Conservation (phyloP, 2,329 filamentous ascomycete genomes). For the Leptographium procerum region DNA sequence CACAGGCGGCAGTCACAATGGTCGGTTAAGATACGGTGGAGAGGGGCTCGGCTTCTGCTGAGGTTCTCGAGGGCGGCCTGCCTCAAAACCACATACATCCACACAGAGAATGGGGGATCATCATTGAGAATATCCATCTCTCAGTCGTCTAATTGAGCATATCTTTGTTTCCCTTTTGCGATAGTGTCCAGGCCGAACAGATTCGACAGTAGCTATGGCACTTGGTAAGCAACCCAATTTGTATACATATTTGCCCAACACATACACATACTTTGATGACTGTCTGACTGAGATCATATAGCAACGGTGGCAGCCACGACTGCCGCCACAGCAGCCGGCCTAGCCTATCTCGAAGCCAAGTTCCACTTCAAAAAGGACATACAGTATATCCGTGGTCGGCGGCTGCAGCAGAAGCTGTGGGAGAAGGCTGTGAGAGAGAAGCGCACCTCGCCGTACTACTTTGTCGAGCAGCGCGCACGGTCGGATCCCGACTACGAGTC, state of each 20-base stretch:
- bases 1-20: background rate
- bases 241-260: too few species aligned
- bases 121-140: too few species aligned
- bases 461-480: constrained; percentile 46
- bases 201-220: too few species aligned
- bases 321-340: constrained; percentile 22
- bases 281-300: background rate
- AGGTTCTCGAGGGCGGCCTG: too few species aligned
- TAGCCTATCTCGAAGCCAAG: constrained; percentile 58
- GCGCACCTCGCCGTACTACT: constrained; percentile 51
- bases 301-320: constrained; percentile 12
- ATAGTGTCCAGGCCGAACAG: too few species aligned
- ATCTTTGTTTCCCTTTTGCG: too few species aligned
- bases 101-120: too few species aligned
- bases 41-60: background rate
- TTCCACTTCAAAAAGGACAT: constrained; percentile 55
- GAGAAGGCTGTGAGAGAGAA: constrained; percentile 38
- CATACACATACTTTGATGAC: too few species aligned
- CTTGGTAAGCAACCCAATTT: background rate
- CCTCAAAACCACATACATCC: too few species aligned
- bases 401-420: constrained; percentile 30
- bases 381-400: constrained; percentile 28
- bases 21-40: too few species aligned
- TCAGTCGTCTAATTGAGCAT: too few species aligned
- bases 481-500: constrained; percentile 41